phyloP scores from a whole-genome alignment of 352 stramenopile genomes.

The Phytopythium chamaehyphon region DNA sequence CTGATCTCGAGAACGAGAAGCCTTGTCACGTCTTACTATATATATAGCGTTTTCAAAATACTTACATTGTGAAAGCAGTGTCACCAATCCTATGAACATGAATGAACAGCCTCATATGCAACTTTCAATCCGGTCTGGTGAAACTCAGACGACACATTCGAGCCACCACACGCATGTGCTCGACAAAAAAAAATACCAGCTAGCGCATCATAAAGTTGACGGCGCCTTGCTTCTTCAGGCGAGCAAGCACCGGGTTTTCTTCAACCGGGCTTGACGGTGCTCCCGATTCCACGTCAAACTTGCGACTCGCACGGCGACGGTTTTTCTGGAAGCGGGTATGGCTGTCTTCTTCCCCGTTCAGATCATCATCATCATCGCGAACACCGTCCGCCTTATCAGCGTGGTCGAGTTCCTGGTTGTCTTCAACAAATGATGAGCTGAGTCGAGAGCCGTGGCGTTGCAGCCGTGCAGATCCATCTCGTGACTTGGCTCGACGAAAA shows the following conservation, averaged over 20 bases:
- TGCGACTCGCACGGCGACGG: conserved; percentile 39
- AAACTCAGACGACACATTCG: too few relatives aligned
- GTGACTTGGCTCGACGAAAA: conserved; percentile 5
- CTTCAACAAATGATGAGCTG: conserved; percentile 28
- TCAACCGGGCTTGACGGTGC: conserved; percentile 23
- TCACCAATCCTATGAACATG: background rate
- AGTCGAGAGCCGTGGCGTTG: conserved; percentile 8
- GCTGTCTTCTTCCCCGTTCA: conserved; percentile 20
- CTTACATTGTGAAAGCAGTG: background rate
- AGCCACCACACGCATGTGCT: too few relatives aligned
- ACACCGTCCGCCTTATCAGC: conserved; percentile 16
- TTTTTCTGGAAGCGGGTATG: conserved; percentile 28
- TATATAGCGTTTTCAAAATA: conserved; percentile 5
- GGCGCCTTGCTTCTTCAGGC: conserved; percentile 77
- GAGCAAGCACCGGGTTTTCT: conserved; percentile 70
- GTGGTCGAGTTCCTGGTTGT: conserved; percentile 13
- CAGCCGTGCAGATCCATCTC: conserved; percentile 4
- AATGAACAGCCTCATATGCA: background rate
- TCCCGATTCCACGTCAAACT: conserved; percentile 43
- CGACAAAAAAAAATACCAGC: background rate
- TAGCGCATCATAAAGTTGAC: conserved; percentile 76
- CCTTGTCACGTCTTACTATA: too few relatives aligned
- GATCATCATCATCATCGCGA: conserved; percentile 7
- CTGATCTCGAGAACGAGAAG: conserved; percentile 1
- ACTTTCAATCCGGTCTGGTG: background rate